Conservation (phyloP, 257 asterid genomes). For the Echites panduratus region DNA sequence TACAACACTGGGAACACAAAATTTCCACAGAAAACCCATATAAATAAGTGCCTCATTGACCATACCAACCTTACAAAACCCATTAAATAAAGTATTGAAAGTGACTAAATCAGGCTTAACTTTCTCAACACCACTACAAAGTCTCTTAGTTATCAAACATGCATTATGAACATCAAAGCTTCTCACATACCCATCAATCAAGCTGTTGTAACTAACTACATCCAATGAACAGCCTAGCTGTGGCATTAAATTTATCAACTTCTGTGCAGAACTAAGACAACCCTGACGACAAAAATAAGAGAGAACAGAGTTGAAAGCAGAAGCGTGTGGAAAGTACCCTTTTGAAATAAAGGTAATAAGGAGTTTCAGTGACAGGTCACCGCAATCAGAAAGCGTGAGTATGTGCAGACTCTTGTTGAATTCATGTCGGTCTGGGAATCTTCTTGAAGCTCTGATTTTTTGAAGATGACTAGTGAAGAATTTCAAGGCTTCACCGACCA, state of each 20-base stretch:
- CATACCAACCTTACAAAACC: conserved; percentile 14
- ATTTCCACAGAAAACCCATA: conserved; percentile 19
- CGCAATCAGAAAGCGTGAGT: conserved; percentile 15
- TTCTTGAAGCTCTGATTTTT: conserved; percentile 2
- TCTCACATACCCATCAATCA: conserved; percentile 14
- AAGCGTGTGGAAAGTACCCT: conserved; percentile 22
- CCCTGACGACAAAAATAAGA: conserved; percentile 16
- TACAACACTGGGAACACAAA: conserved; percentile 14
- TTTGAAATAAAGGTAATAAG: conserved; percentile 10
- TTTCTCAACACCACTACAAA: neutral
- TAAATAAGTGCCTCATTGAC: conserved; percentile 6
- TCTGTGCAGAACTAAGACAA: conserved; percentile 14
- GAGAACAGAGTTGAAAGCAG: conserved; percentile 18
- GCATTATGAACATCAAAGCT: conserved; percentile 7
- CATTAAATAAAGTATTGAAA: conserved; percentile 16
- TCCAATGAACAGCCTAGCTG: conserved; percentile 10
- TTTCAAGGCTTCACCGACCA: conserved; percentile 12
- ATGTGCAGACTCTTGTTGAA: conserved; percentile 17
- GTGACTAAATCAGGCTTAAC: conserved; percentile 17
- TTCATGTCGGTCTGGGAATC: conserved; percentile 9
- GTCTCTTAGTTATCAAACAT: conserved; percentile 12
- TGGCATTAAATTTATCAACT: conserved; percentile 14
- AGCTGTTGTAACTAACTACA: conserved; percentile 13
- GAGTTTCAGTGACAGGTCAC: conserved; percentile 22
- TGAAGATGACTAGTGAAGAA: conserved; percentile 14